Base-by-base conservation (phyloP, 805 yeast genomes). In the Saccharomycopsis sp. region DNA sequence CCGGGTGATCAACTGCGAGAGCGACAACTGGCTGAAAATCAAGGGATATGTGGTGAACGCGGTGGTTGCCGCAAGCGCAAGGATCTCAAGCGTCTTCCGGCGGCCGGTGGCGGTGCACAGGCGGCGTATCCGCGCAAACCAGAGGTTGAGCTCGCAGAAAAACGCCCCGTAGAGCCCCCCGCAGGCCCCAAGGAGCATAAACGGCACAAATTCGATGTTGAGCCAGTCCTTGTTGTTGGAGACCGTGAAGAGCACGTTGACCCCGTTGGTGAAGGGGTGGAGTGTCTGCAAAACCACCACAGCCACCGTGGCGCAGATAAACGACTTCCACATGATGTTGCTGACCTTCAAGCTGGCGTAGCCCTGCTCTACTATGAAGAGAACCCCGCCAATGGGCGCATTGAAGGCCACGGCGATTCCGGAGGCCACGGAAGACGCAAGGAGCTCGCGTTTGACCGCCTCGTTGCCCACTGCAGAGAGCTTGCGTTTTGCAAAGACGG, bases 391-490 rank as follows among this genome's bases (percentile, higher is more conserved):
- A 57, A 90, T 83, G 2, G 97, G 96, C 0, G 96, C 84, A 60
- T 86, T 87, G 70, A 89, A 89, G 0, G 96, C 95, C 14, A 87
- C 88, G 0, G 91, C 82, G 23, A 89, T 85, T 3, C 96, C 97
- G 0, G 91, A 84, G 0, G 95, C 91, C 0, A 89, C 79, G 0
- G 91, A 88, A 1, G 95, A 91, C 18, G 85, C 75, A 15, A 85
- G 67, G 8, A 89, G 65, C 61, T 87, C 92, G 58, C 96, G 76
- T 58, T 79, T 74, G 7, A 76, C 70, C 0, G 88, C 89, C 65
- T 84, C 89, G 61, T 79, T 80, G 16, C 16, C 16, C 48, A 44
- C 1, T 65, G 65, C 24, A 16, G 16, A 21, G 64, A 55, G 9
- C 62, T 51, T n/a, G 65, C 67, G 37, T 51, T 51, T 29, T 66